Base-by-base conservation (phyloP, 1,284 basidiomycete species). In the Ganoderma sp. region DNA sequence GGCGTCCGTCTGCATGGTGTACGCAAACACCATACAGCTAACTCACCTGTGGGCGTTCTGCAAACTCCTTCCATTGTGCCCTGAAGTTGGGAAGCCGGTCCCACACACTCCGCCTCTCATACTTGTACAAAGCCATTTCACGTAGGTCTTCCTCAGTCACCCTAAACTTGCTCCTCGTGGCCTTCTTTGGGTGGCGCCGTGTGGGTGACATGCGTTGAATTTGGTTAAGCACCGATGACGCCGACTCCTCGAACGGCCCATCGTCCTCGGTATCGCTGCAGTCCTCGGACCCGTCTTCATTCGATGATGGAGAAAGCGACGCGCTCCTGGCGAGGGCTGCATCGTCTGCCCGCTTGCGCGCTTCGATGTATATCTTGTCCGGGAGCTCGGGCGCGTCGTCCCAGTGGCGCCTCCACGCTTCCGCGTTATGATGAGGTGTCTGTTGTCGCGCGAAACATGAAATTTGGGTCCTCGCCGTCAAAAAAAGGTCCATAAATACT, bases 121-220 rank as follows among this genome's bases (percentile, higher is more conserved):
- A 42, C 62, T 54, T 63, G 62, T 63, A 63, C 37, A 8, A 19
- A 2, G 69, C 69, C 66, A 70, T 63, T 14, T 57, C 66, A 10
- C 50, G 60, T 0, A 67, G 15, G 58, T 63, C 62, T 3, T 63
- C 62, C 39, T 42, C 50, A 22, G 39, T 42, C 6, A 63, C 62
- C 50, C 39, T 52, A 4, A 14, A 14, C 32, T 32, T 32, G 14
- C 25, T 3, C 12, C 19, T 45, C 43, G 7, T 4, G 17, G 19
- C 19, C 43, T 48, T 12, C 32, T 56, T 32, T 15, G 28, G 28
- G 52, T 14, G 52, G 32, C 28, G 25, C 17, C 2, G 17, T 12
- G 22, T 1, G 22, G 9, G n/a, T 14, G 22, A 8, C 28, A 34
- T 17, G 32, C 6, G 2, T 14, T 28, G 10, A 6, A 14, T 17